Percentiles rank a stretch among this genome's conserved stretches.
These are phyloP conservation scores for Ormosia emarginata DNA, from an alignment of 306 rosid species.

Conservation along the genomic window DNA sequence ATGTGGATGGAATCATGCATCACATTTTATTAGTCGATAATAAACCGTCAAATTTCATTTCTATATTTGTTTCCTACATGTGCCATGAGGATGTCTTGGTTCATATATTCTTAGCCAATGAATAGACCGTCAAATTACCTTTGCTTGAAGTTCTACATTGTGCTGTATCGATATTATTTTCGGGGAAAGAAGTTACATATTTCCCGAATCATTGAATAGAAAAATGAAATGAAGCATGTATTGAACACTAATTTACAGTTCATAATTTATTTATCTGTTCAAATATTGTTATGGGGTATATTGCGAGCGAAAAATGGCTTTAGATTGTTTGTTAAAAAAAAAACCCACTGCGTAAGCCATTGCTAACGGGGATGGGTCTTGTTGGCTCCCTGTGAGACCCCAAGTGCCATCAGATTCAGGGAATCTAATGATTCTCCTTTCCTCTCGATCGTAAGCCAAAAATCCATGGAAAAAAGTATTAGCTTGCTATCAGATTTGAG, in stretches of 20 bases:
- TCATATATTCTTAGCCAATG: constrained; percentile 15
- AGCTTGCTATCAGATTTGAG: neutral
- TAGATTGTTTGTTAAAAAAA: neutral
- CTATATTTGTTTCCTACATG: neutral
- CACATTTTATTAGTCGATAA: constrained; percentile 4
- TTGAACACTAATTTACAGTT: neutral
- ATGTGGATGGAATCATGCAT: constrained; percentile 13
- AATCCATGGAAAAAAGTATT: neutral
- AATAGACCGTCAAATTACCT: constrained; percentile 16
- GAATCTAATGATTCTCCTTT: neutral
- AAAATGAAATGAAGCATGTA: constrained; percentile 8
- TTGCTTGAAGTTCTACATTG: neutral
- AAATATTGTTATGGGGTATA: neutral
- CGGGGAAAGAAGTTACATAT: constrained; percentile 19
- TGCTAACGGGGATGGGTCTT: neutral
- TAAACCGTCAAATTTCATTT: neutral
- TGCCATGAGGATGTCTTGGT: neutral
- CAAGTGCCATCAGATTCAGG: neutral
- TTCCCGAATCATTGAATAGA: constrained; percentile 22
- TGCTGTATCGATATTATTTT: constrained; percentile 9
- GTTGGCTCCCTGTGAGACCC: neutral
- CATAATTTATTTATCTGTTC: neutral
- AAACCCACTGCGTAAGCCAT: neutral
- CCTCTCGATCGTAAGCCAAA: neutral
- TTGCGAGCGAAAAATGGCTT: neutral